Evolutionary conservation across 306 rosid genomes (phyloP).

Genomic region (Begonia peltatifolia): DNA sequence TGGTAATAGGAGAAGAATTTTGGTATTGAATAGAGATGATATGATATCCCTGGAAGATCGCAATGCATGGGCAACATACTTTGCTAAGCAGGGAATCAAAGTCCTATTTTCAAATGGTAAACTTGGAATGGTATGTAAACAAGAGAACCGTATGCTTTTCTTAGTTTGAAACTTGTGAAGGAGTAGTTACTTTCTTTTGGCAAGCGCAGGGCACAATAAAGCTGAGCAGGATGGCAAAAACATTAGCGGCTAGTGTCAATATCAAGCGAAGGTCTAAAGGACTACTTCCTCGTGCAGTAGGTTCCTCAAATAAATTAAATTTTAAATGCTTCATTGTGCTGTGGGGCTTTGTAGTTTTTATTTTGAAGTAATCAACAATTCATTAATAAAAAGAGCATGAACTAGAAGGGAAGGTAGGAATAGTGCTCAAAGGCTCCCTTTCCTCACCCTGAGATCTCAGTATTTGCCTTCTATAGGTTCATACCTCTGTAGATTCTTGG

Average conservation of each 20-base stretch:
- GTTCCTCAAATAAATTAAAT: slow-evolving; percentile 21
- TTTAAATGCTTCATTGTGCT: slow-evolving; percentile 6
- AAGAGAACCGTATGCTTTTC: slow-evolving; percentile 7
- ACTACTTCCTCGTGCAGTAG: slow-evolving; percentile 74
- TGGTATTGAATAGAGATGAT: slow-evolving; percentile 95
- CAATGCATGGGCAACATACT: slow-evolving; percentile 88
- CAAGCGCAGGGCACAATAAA: slow-evolving; percentile 70
- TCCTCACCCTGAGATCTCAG: too few relatives aligned
- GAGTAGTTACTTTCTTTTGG: slow-evolving; percentile 12
- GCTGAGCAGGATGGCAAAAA: slow-evolving; percentile 66
- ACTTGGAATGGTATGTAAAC: slow-evolving; percentile 65
- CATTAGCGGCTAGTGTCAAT: slow-evolving; percentile 74
- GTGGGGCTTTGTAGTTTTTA: background rate
- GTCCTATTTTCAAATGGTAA: slow-evolving; percentile 80
- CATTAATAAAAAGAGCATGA: too few relatives aligned
- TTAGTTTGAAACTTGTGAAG: slow-evolving; percentile 9
- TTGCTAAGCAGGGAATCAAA: slow-evolving; percentile 51
- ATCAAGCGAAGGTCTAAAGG: slow-evolving; percentile 89
- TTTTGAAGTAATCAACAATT: too few relatives aligned
- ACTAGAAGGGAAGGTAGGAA: too few relatives aligned
- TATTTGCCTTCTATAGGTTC: too few relatives aligned
- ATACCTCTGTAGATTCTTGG: too few relatives aligned
- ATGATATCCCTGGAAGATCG: slow-evolving; percentile 81
- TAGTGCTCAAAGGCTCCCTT: too few relatives aligned
- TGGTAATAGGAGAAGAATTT: slow-evolving; percentile 71